Base-by-base conservation (phyloP, 2,329 filamentous ascomycete species). In the Polytolypa hystricis region DNA sequence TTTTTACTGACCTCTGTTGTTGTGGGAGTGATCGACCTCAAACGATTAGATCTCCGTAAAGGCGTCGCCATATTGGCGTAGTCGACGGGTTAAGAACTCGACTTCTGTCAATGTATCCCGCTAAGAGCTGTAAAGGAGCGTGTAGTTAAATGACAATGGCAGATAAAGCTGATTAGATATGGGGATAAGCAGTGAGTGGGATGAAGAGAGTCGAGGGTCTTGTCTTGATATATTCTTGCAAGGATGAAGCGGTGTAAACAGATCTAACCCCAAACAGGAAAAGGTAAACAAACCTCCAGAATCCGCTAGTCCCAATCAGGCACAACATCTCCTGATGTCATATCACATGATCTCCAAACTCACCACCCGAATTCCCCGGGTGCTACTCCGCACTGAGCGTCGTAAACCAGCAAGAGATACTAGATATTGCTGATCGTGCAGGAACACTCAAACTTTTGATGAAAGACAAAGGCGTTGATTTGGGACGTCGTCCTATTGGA, bases 251-350 rank as follows among this genome's bases (percentile, higher is more conserved):
- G 29, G 23, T 35, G 33, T 29, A 19, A 2, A 7, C 5, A 14
- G 25, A 10, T 23, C 11, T 17, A 15, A 25, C 20, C 31, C 26
- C 32, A 10, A 23, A 33, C 26, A 33, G 8, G 31, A 8, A 34
- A 26, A 11, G n/a, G 33, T 35, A 35, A 35, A 35, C 33, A 35
- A 35, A 35, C n/a, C n/a, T n/a, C n/a, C 16, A 29, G 21, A 10
- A 5, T 16, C 33, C 33, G n/a, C 33, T 35, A 26, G 28, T 35
- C 33, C 33, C 30, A 35, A 35, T 35, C 15, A 15, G 25, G 33
- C 12, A 15, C 28, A 20, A 10, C n/a, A n/a, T n/a, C n/a, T n/a
- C n/a, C 10, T 35, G 25, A 30, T 27, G 12, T 35, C 33, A 29
- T 30, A 8, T 12, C 23, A 12, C 23, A 3, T 3, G 23, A 9